phyloP scores from a whole-genome alignment of 495 filamentous ascomycete species.

The Polyplosphaeria fusca region DNA sequence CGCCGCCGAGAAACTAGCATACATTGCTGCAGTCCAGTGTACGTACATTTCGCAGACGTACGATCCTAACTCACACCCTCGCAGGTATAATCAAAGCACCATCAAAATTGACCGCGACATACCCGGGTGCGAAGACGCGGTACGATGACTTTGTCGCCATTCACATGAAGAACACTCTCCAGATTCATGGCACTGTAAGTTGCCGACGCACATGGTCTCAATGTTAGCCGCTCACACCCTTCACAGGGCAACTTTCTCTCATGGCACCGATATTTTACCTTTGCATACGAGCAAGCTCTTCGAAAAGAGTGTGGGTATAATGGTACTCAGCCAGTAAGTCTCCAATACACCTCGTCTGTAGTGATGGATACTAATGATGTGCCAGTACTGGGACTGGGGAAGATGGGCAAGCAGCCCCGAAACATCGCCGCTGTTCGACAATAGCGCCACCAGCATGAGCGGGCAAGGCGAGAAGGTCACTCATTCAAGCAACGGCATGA shows the following conservation, averaged over 20 bases:
- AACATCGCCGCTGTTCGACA: constrained; percentile 30
- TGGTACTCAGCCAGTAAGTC: constrained; percentile 30
- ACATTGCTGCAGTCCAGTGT: constrained; percentile 31
- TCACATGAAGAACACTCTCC: constrained; percentile 30
- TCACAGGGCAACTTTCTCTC: constrained; percentile 31
- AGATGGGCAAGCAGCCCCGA: constrained; percentile 28
- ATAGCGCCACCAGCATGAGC: constrained; percentile 30
- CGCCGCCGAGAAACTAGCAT: constrained; percentile 27
- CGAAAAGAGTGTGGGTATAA: constrained; percentile 32
- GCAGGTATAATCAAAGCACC: constrained; percentile 19
- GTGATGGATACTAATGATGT: background rate
- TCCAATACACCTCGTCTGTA: background rate
- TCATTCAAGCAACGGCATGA: constrained; percentile 17
- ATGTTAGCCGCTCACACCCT: background rate
- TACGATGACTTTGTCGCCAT: constrained; percentile 33
- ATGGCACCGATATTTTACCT: constrained; percentile 32
- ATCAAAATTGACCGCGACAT: constrained; percentile 21
- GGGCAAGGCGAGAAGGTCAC: constrained; percentile 24
- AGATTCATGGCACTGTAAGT: constrained; percentile 31
- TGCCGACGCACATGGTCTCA: background rate
- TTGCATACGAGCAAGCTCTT: constrained; percentile 27
- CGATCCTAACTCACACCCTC: too few relatives aligned
- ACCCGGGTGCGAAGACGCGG: constrained; percentile 27
- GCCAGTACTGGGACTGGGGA: constrained; percentile 34
- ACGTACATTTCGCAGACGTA: background rate